These are phyloP conservation scores for Trametes versicolor DNA, from an alignment of 1,284 basidiomycete species.

Conservation along the genomic window DNA sequence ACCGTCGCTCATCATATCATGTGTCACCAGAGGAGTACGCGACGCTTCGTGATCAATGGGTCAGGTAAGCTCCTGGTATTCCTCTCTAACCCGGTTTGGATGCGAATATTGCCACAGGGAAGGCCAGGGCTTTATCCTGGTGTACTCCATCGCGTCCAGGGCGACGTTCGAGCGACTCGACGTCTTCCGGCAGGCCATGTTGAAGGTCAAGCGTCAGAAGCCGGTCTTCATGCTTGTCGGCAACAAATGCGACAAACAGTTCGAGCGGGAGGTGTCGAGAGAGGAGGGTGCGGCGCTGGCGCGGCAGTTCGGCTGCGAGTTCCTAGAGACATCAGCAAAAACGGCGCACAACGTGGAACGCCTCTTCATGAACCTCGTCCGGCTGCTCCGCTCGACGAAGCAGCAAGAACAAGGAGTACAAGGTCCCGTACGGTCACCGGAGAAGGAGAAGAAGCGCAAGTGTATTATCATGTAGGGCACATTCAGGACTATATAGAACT, in stretches of 20 bases:
- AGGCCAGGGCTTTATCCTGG: slow-evolving; percentile 98
- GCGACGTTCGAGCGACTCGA: slow-evolving; percentile 95
- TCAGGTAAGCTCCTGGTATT: slow-evolving; percentile 72
- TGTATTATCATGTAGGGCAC: slow-evolving; percentile 83
- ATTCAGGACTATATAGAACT: slow-evolving; percentile 74
- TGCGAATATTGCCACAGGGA: slow-evolving; percentile 66
- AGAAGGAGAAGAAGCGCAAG: slow-evolving; percentile 55
- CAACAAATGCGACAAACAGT: slow-evolving; percentile 91
- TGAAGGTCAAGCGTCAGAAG: slow-evolving; percentile 90
- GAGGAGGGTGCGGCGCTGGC: slow-evolving; percentile 92
- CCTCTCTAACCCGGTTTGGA: slow-evolving; percentile 13
- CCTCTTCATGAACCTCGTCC: slow-evolving; percentile 91
- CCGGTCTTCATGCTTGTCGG: slow-evolving; percentile 91
- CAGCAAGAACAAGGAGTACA: slow-evolving; percentile 47
- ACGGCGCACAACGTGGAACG: slow-evolving; percentile 95
- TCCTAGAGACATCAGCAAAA: slow-evolving; percentile 97
- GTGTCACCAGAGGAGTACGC: slow-evolving; percentile 87
- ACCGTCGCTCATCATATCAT: slow-evolving; percentile 23
- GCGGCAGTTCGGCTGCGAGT: slow-evolving; percentile 90
- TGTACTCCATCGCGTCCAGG: slow-evolving; percentile 97
- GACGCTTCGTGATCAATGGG: slow-evolving; percentile 99
- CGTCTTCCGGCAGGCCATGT: slow-evolving; percentile 95
- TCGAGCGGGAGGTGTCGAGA: slow-evolving; percentile 87
- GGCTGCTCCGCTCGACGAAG: slow-evolving; percentile 82
- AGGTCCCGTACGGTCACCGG: slow-evolving; percentile 44